Percentiles rank a stretch among this genome's conserved stretches.
These are phyloP conservation scores for Amesomyces nigricolor DNA, from an alignment of 2,329 filamentous ascomycete genomes.

Conservation along the genomic window DNA sequence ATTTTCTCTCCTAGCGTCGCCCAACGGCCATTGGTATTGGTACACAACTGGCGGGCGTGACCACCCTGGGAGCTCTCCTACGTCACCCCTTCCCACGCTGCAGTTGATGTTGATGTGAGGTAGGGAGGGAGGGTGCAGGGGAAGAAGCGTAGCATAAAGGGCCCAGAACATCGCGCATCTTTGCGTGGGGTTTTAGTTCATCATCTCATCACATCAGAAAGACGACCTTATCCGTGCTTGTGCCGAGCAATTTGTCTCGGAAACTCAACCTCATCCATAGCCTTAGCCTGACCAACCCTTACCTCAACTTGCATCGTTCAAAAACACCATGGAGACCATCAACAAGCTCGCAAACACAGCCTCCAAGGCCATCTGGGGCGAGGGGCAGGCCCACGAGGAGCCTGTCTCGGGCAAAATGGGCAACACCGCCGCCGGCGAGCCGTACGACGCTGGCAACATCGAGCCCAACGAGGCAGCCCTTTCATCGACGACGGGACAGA, in stretches of 20 bases:
- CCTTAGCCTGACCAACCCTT: too few relatives aligned
- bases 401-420: conserved; percentile 67
- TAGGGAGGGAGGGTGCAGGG: not conserved
- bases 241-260: too few relatives aligned
- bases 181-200: not conserved
- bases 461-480: conserved; percentile 10
- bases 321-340: conserved; percentile 56
- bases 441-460: conserved; percentile 75
- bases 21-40: not conserved
- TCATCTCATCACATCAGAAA: not conserved
- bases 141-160: not conserved
- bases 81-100: conserved; percentile 3
- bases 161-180: too few relatives aligned
- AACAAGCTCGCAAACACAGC: conserved; percentile 49
- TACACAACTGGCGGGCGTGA: not conserved
- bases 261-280: too few relatives aligned
- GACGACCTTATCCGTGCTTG: too few relatives aligned
- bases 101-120: conserved; percentile 4
- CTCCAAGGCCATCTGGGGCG: conserved; percentile 45
- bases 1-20: not conserved
- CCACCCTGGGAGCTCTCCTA: not conserved
- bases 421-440: conserved; percentile 61
- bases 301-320: not conserved
- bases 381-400: conserved; percentile 44
- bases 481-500: not conserved